phyloP scores from a whole-genome alignment of 176 grass and related monocot genomes.

The barley (Hordeum vulgare) region DNA sequence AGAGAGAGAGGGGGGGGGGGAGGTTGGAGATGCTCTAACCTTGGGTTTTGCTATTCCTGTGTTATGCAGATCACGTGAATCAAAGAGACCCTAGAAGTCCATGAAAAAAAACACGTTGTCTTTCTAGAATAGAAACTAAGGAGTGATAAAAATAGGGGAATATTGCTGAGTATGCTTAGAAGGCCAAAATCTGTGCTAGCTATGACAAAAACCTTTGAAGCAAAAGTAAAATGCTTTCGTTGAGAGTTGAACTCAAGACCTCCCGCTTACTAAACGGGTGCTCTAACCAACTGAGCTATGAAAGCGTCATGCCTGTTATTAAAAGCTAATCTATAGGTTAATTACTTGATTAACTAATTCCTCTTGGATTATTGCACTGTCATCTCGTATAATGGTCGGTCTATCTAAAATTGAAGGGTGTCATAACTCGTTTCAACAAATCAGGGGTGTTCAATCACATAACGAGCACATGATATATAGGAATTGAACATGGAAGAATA shows the following conservation, averaged over 20 bases:
- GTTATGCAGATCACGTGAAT: too few species aligned
- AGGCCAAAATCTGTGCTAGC: not conserved
- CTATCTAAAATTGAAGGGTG: not conserved
- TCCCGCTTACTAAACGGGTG: slow-evolving; percentile 96
- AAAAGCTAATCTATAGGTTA: not conserved
- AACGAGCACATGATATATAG: not conserved
- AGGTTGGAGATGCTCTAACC: too few species aligned
- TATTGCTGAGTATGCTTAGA: too few species aligned
- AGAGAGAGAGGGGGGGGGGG: too few species aligned
- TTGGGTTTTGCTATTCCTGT: too few species aligned
- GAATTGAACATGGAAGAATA: too few species aligned
- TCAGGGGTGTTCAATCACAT: not conserved
- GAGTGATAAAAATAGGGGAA: too few species aligned
- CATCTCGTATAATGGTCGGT: not conserved
- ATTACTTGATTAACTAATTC: not conserved
- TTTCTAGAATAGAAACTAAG: too few species aligned
- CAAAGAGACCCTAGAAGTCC: too few species aligned
- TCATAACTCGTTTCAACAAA: not conserved
- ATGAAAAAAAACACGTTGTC: too few species aligned
- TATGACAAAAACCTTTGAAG: not conserved
- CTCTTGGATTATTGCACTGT: not conserved
- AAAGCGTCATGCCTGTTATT: not conserved
- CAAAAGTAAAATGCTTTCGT: not conserved
- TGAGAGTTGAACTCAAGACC: slow-evolving; percentile 32
- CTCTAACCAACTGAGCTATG: slow-evolving; percentile 88